Evolutionary conservation across 371 early-diverging fungal species (phyloP), one percentile per base, ranked within the genome.

Genomic region (Sporodiniella umbellata): DNA sequence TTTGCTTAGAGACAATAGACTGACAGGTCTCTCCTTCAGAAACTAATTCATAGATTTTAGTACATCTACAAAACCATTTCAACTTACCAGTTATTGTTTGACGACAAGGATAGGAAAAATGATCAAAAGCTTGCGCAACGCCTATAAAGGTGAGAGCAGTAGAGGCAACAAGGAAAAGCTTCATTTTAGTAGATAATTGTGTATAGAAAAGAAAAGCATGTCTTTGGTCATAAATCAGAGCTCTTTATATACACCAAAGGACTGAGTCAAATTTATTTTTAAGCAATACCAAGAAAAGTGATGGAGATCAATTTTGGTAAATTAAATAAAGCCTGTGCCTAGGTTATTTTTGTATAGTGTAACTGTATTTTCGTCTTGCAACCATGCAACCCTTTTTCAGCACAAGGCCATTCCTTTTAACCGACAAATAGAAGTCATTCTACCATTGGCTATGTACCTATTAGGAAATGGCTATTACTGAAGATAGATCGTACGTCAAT

Each of bases 101-200:
- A n/a, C 39, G 39, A 28, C 49, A 49, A 22, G 49, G 30, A 28
- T 24, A 39, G 30, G 49, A 8, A 7, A 26, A 39, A 28, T 39
- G 49, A 14, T 35, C 35, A 35, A 35, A 35, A 22, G 49, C 49
- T 26, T 49, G 49, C 4, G 24, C 17, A 12, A 37, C 21, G 12
- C 38, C 17, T 11, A 35, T 35, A 17, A 48, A 21, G 6, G 48
- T 21, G 22, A 48, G 48, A 25, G 24, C 38, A 18, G 48, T 24
- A 5, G 48, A 48, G 26, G 25, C 48, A 12, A 37, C 37, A 38
- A 37, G 12, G 17, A 37, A 35, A 24, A 48, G 48, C 24, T 24
- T 48, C 48, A 48, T 48, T 24, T 14, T 17, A 33, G 18, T 28
- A 28, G 30, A 28, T 28, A 28, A 28, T 4, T 28, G 4, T 28